Conservation (phyloP, 345 rosid genomes). For the Eucalyptus regnans region DNA sequence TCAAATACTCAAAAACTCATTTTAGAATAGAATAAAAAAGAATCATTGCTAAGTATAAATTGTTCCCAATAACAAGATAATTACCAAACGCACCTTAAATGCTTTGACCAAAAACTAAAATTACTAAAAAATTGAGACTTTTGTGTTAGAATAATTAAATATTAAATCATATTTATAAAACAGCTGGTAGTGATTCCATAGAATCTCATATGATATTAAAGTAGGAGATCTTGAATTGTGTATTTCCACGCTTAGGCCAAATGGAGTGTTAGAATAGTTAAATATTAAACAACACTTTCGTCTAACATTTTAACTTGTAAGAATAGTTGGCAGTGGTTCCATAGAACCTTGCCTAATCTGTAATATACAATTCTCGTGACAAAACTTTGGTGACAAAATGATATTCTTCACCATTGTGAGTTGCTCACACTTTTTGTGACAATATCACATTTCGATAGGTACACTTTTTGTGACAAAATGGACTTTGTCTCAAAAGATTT, state of each 20-base stretch:
- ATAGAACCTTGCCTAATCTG: neutral
- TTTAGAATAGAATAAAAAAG: too few species aligned
- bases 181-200: rapidly evolving
- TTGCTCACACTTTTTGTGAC: neutral
- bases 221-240: neutral
- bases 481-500: neutral
- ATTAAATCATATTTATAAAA: too few species aligned
- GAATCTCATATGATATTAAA: too few species aligned
- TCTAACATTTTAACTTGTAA: too few species aligned
- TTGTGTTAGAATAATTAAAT: too few species aligned
- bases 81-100: too few species aligned
- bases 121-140: too few species aligned
- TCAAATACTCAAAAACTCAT: too few species aligned
- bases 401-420: neutral
- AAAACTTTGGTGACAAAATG: neutral
- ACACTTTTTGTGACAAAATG: neutral
- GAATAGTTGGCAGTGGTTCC: neutral
- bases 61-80: too few species aligned
- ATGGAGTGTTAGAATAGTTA: too few species aligned
- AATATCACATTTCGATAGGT: neutral
- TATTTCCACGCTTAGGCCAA: neutral
- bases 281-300: neutral
- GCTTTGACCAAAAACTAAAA: too few species aligned
- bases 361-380: neutral
- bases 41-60: too few species aligned